Evolutionary conservation across 148 eudicot species (phyloP).

Genomic region (Silene uniflora): DNA sequence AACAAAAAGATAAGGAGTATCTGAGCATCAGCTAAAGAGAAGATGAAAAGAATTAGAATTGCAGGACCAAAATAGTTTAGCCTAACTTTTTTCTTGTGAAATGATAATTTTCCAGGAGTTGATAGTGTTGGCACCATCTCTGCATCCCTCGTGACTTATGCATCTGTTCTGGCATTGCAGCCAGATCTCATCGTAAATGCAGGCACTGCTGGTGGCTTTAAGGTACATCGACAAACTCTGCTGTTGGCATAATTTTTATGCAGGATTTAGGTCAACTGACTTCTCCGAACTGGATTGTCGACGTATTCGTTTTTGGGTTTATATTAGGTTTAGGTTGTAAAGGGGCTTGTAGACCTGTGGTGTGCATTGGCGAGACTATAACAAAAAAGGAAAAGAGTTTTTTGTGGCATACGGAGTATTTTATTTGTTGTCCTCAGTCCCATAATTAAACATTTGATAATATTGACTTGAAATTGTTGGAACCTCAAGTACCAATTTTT

Average conservation of each 20-base stretch:
- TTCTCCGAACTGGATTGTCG: too few relatives aligned
- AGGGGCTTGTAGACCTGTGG: too few relatives aligned
- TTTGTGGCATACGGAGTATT: too few relatives aligned
- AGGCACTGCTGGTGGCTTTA: slow-evolving; percentile 95
- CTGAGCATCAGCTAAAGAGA: neutral
- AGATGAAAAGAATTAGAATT: too few relatives aligned
- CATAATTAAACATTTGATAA: too few relatives aligned
- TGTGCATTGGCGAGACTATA: too few relatives aligned
- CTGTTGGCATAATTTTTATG: too few relatives aligned
- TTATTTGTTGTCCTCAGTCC: too few relatives aligned
- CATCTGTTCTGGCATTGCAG: slow-evolving; percentile 77
- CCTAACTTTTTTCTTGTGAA: slow-evolving; percentile 13
- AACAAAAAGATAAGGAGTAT: neutral
- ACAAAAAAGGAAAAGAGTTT: too few relatives aligned
- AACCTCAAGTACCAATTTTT: neutral
- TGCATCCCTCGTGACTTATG: slow-evolving; percentile 87
- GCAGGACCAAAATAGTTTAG: neutral
- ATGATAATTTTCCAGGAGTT: slow-evolving; percentile 54
- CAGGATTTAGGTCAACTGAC: too few relatives aligned
- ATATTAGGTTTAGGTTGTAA: too few relatives aligned
- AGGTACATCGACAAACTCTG: slow-evolving; percentile 44
- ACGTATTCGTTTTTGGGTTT: too few relatives aligned
- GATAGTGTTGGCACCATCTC: slow-evolving; percentile 86
- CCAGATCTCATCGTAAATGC: slow-evolving; percentile 98
- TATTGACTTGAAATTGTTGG: neutral